Evolutionary conservation across 2,329 filamentous ascomycete species (phyloP), one percentile per base, ranked within the genome.

Genomic region (Epichloe brachyelytri): DNA sequence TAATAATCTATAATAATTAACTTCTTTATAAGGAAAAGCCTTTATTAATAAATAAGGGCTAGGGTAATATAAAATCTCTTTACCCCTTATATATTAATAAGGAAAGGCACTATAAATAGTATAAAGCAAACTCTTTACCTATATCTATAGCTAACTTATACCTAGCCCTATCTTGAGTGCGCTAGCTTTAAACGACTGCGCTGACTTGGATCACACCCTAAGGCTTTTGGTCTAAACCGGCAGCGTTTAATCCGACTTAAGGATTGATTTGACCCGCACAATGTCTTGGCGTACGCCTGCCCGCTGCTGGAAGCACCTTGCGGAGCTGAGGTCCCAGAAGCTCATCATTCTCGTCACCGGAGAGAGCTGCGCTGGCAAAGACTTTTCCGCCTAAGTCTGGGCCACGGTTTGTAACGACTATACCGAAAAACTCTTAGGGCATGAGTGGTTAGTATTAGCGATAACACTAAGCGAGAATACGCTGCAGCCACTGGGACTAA

Each of bases 141-240:
- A n/a, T n/a, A n/a, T n/a, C n/a, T n/a, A n/a, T n/a, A n/a, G n/a
- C n/a, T n/a, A n/a, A n/a, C n/a, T n/a, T n/a, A n/a, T n/a, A n/a
- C n/a, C n/a, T n/a, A n/a, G n/a, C n/a, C n/a, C n/a, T n/a, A n/a
- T n/a, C n/a, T n/a, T n/a, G n/a, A n/a, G n/a, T n/a, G n/a, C n/a
- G n/a, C n/a, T n/a, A n/a, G n/a, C n/a, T n/a, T n/a, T n/a, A n/a
- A n/a, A n/a, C n/a, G n/a, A 84, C 57, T 64, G 75, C 26, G 78
- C 80, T 3, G 80, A 85, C 57, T 76, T 84, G 22, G 80, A 80
- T 10, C 78, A 83, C 54, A 75, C 78, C 0, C 66, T 4, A 69
- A 65, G 54, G 79, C 80, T 41, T 84, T 83, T 67, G 79, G 79
- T 8, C 65, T 64, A 3, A 84, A 83, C 57, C 54, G 56, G 11